Percentiles rank a stretch among this genome's conserved stretches.
Evolutionary conservation across 331 rosid genomes (phyloP).

Genomic region (Stylosanthes scabra): DNA sequence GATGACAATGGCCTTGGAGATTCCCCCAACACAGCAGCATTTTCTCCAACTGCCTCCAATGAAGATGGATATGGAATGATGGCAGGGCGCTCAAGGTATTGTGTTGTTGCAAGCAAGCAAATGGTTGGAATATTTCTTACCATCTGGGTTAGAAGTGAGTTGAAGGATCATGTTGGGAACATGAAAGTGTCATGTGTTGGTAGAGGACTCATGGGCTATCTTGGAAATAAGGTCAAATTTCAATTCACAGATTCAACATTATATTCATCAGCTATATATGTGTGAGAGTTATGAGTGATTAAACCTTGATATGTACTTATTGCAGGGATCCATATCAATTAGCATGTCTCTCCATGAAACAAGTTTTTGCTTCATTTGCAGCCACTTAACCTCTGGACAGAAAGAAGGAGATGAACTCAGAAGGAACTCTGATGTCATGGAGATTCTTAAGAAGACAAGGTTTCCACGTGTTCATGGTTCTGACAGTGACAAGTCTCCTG

Average conservation of each 20-base stretch:
- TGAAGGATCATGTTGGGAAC: conserved; percentile 76
- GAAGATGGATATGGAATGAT: conserved; percentile 72
- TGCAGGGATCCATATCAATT: conserved; percentile 90
- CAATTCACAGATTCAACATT: conserved; percentile 2
- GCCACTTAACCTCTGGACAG: conserved; percentile 91
- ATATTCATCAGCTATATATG: neutral
- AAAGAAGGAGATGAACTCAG: conserved; percentile 92
- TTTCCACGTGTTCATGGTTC: conserved; percentile 78
- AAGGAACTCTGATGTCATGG: conserved; percentile 90
- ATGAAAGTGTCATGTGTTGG: conserved; percentile 93
- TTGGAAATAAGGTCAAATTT: conserved; percentile 84
- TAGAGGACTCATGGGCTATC: conserved; percentile 96
- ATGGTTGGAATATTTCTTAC: conserved; percentile 97
- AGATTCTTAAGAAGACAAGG: conserved; percentile 86
- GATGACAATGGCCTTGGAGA: conserved; percentile 89
- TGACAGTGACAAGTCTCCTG: conserved; percentile 68
- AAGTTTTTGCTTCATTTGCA: conserved; percentile 88
- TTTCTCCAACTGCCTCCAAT: conserved; percentile 67
- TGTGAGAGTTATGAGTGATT: neutral
- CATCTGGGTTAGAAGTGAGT: conserved; percentile 86
- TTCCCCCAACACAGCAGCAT: conserved; percentile 82
- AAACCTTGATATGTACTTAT: conserved; percentile 27
- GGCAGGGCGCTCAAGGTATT: conserved; percentile 73
- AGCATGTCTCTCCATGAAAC: conserved; percentile 95
- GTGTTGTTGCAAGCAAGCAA: conserved; percentile 91